Conservation (phyloP, 139 green algal genomes). For the Closterium sp. region DNA sequence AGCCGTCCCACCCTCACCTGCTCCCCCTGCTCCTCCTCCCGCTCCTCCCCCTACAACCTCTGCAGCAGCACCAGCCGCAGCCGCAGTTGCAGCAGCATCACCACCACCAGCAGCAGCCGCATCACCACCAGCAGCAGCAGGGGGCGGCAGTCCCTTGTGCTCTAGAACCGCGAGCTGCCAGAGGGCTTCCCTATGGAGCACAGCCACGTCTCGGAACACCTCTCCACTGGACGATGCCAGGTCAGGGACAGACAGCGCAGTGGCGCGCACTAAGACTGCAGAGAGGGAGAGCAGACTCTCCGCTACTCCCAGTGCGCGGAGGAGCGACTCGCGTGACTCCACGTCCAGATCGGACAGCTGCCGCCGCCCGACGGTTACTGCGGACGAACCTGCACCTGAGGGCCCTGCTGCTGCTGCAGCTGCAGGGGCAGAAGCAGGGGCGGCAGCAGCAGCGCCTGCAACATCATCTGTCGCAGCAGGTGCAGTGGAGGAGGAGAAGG, state of each 20-base stretch:
- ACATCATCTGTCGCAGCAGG: not conserved
- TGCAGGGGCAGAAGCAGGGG: not conserved
- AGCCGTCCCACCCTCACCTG: conserved; percentile 4
- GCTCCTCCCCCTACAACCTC: not conserved
- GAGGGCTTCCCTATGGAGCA: conserved; percentile 13
- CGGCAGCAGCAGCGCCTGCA: not conserved
- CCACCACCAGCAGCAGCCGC: not conserved
- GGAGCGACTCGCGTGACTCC: conserved; percentile 1
- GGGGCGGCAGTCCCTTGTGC: not conserved
- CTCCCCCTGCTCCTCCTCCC: not conserved
- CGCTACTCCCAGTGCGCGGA: not conserved
- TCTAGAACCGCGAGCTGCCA: conserved; percentile 39
- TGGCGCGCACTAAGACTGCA: conserved; percentile 11
- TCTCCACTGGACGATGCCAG: conserved; percentile 11
- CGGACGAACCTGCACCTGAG: not conserved
- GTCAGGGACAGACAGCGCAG: conserved; percentile 24
- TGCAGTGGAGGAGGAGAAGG: not conserved
- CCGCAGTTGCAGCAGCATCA: not conserved
- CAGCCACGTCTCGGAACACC: conserved; percentile 27
- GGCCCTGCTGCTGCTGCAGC: not conserved
- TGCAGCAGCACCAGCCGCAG: not conserved
- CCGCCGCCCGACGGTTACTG: not conserved
- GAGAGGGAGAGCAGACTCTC: conserved; percentile 39
- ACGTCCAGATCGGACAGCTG: conserved; percentile 33
- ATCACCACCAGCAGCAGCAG: not conserved